Evolutionary conservation across 345 rosid species (phyloP).

Genomic region (Excoecaria agallocha): DNA sequence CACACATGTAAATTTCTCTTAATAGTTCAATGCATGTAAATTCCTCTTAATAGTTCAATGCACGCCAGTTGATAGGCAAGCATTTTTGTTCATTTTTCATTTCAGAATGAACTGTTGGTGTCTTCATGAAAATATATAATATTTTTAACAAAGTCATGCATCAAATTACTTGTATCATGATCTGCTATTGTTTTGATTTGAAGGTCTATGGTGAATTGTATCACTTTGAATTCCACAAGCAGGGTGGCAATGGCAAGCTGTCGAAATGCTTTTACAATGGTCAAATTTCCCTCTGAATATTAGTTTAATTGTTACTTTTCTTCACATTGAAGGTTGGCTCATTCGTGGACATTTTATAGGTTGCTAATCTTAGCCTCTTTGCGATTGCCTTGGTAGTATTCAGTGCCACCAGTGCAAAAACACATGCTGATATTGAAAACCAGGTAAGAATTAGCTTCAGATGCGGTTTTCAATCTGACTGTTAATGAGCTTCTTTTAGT

Average conservation of each 20-base stretch:
- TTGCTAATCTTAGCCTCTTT: conserved; percentile 87
- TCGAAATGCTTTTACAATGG: conserved; percentile 97
- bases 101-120: conserved; percentile 5
- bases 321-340: conserved; percentile 6
- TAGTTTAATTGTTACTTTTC: neutral
- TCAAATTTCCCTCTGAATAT: conserved; percentile 23
- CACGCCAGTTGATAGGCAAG: neutral
- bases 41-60: too few species aligned
- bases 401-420: conserved; percentile 40
- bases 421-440: conserved; percentile 60
- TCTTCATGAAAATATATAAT: neutral
- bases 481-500: conserved; percentile 4
- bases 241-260: conserved; percentile 87
- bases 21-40: conserved; percentile 5
- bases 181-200: conserved; percentile 15
- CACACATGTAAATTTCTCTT: conserved; percentile 74
- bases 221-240: conserved; percentile 80
- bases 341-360: conserved; percentile 36
- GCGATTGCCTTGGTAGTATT: conserved; percentile 75
- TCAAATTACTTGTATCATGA: neutral
- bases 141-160: neutral
- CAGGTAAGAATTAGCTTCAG: conserved; percentile 47
- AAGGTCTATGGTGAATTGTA: conserved; percentile 95
- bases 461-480: neutral
- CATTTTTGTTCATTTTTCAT: conserved; percentile 10